These are phyloP conservation scores for Vitellaria paradoxa DNA, from an alignment of 179 eudicot genomes.

Conservation along the genomic window DNA sequence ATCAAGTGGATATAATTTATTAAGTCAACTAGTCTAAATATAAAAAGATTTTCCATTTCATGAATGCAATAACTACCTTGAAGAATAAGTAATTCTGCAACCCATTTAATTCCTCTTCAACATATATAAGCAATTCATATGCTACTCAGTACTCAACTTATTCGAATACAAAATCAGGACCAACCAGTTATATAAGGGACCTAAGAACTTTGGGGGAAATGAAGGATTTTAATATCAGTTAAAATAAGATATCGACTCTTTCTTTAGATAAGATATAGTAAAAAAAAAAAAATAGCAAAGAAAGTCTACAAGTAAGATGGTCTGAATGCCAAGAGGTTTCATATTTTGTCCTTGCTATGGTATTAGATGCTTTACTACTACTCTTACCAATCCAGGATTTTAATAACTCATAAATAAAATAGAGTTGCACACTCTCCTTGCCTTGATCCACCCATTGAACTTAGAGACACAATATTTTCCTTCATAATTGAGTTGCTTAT, in stretches of 20 bases:
- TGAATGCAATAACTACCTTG: neutral
- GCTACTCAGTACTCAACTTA: no score
- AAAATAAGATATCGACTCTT: neutral
- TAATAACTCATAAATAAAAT: neutral
- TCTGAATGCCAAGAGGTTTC: neutral
- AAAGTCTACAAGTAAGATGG: neutral
- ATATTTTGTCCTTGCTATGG: neutral
- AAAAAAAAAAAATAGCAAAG: neutral
- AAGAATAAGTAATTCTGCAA: neutral
- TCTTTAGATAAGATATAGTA: neutral
- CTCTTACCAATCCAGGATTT: neutral
- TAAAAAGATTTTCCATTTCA: neutral
- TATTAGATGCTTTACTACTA: neutral
- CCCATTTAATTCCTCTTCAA: neutral
- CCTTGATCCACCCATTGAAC: neutral
- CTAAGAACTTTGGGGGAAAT: neutral
- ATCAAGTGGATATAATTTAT: neutral
- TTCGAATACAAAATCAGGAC: neutral
- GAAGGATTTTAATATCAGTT: neutral
- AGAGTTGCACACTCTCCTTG: conserved; percentile 4
- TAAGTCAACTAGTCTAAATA: neutral
- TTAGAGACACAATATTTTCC: neutral
- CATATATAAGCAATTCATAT: conserved; percentile 5
- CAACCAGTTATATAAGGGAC: neutral
- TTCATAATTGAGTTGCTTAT: neutral